phyloP scores from a whole-genome alignment of 257 asterid genomes.

The Nicotiana paniculata region DNA sequence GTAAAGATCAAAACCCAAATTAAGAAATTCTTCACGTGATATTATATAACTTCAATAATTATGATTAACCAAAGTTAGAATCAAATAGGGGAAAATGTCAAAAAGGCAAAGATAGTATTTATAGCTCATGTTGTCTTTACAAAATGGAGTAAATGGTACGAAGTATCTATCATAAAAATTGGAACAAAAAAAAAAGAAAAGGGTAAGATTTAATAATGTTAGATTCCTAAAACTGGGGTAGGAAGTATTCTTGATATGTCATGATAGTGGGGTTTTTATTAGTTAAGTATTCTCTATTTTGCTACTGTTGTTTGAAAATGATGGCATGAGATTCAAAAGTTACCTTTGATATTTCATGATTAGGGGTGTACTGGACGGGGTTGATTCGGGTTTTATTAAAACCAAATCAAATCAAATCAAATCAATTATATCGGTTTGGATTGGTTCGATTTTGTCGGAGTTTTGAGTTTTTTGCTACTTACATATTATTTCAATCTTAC shows the following conservation, averaged over 20 bases:
- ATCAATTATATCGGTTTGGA: no score
- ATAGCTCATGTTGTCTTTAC: not conserved
- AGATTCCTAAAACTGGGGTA: constrained; percentile 25
- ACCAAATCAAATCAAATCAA: no score
- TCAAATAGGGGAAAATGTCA: not conserved
- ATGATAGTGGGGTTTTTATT: constrained; percentile 28
- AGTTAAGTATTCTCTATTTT: constrained; percentile 17
- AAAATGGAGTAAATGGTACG: not conserved
- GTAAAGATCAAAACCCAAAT: no score
- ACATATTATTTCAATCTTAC: no score
- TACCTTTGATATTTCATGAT: not conserved
- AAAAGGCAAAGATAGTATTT: not conserved
- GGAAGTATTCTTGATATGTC: constrained; percentile 29
- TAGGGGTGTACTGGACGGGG: no score
- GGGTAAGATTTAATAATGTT: not conserved
- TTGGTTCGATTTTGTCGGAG: no score
- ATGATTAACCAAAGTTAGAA: no score
- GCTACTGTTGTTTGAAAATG: constrained; percentile 24
- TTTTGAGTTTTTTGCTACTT: no score
- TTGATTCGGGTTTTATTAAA: no score
- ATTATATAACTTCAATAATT: no score
- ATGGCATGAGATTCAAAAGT: constrained; percentile 28
- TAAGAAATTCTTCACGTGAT: no score
- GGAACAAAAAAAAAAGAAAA: not conserved
- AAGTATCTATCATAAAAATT: not conserved